These are phyloP conservation scores for Firmiana major DNA, from an alignment of 345 rosid species.

Conservation along the genomic window DNA sequence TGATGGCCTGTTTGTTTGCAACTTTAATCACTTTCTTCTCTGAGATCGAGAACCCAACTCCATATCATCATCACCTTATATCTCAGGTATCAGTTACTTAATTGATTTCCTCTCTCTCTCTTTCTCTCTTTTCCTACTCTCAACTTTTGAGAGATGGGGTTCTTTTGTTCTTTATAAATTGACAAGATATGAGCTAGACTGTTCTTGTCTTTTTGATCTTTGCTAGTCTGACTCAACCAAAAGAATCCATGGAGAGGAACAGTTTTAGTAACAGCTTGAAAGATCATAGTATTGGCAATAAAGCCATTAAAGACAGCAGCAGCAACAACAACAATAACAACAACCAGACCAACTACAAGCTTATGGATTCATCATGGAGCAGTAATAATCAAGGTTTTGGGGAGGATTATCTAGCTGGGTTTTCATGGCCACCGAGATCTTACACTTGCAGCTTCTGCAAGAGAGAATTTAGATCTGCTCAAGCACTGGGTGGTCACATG, in stretches of 20 bases:
- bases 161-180: constrained; percentile 3
- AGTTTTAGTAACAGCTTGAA: constrained; percentile 34
- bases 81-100: constrained; percentile 1
- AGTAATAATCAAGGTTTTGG: constrained; percentile 31
- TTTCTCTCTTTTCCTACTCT: neutral
- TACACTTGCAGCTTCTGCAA: constrained; percentile 94
- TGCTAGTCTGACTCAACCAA: constrained; percentile 16
- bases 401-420: constrained; percentile 56
- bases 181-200: constrained; percentile 15
- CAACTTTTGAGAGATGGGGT: neutral
- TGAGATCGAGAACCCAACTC: neutral
- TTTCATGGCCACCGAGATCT: constrained; percentile 97
- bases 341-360: constrained; percentile 16
- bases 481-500: constrained; percentile 99
- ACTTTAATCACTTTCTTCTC: neutral
- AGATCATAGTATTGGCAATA: constrained; percentile 22
- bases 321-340: constrained; percentile 22
- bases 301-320: constrained; percentile 9
- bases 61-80: neutral
- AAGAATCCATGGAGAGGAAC: constrained; percentile 34
- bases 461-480: constrained; percentile 91
- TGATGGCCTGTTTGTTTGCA: neutral
- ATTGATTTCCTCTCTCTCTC: neutral
- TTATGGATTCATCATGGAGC: constrained; percentile 36
- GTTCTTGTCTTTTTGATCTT: constrained; percentile 19